These are phyloP conservation scores for Begonia loranthoides DNA, from an alignment of 306 rosid genomes.

Conservation along the genomic window DNA sequence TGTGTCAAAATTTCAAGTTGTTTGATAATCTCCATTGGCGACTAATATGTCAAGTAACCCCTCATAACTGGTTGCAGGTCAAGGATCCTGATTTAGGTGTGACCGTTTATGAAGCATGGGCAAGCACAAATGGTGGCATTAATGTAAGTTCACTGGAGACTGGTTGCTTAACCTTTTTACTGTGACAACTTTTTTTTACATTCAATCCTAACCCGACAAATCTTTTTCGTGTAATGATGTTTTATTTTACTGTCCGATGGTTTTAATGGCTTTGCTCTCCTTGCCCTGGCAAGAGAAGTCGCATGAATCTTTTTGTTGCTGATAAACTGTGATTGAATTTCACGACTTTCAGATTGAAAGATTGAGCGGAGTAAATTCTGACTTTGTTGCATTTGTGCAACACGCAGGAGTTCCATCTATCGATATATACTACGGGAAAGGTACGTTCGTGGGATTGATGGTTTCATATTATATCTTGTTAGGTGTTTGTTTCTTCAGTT, in stretches of 20 bases:
- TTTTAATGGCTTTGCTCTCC: no score
- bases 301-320: no score
- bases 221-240: no score
- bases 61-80: slow-evolving; percentile 40
- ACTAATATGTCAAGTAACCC: slow-evolving; percentile 4
- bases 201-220: no score
- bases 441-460: slow-evolving; percentile 18
- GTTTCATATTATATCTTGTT: background rate
- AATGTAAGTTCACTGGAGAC: slow-evolving; percentile 29
- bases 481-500: background rate
- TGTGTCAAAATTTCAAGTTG: no score
- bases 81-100: slow-evolving; percentile 68
- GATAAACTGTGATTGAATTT: slow-evolving; percentile 7
- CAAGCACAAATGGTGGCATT: slow-evolving; percentile 17
- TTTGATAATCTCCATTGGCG: background rate
- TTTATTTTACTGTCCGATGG: no score
- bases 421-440: slow-evolving; percentile 81
- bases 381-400: slow-evolving; percentile 85
- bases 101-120: slow-evolving; percentile 49
- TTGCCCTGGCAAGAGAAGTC: no score
- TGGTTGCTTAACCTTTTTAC: no score
- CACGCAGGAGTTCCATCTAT: slow-evolving; percentile 87
- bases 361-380: slow-evolving; percentile 67
- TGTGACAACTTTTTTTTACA: no score
- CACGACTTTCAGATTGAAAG: slow-evolving; percentile 58